Conservation (phyloP, 805 yeast genomes). For the Candida oleophila region DNA sequence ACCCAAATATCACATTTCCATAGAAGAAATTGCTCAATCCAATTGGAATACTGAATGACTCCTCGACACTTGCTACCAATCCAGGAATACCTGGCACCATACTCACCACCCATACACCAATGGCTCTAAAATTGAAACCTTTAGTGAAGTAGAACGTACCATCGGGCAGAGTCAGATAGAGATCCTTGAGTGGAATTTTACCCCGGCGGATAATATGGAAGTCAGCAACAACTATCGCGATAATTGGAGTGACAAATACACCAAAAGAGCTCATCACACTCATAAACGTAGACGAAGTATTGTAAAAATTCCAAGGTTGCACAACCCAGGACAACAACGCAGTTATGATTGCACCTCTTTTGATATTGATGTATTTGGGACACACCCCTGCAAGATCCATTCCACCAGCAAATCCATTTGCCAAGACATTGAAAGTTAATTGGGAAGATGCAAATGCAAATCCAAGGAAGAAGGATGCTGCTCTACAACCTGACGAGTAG, state of each 20-base stretch:
- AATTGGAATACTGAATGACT: neutral
- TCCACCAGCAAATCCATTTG: conserved; percentile 46
- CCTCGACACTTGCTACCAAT: neutral
- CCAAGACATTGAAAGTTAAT: conserved; percentile 37
- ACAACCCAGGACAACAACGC: conserved; percentile 31
- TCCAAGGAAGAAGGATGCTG: conserved; percentile 73
- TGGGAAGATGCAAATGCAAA: conserved; percentile 30
- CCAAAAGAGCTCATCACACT: conserved; percentile 34
- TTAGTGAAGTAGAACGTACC: conserved; percentile 40
- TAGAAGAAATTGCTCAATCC: conserved; percentile 8
- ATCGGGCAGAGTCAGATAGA: conserved; percentile 27
- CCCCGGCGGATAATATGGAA: conserved; percentile 34
- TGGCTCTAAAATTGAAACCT: conserved; percentile 46
- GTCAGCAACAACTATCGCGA: conserved; percentile 28
- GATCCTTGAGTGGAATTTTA: conserved; percentile 37
- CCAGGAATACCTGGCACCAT: conserved; percentile 10
- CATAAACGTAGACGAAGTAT: conserved; percentile 33
- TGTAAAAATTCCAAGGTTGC: conserved; percentile 42
- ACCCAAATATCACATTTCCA: conserved; percentile 7
- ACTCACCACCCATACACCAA: conserved; percentile 15
- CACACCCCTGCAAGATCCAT: conserved; percentile 47
- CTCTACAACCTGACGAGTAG: conserved; percentile 9
- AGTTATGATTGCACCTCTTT: conserved; percentile 37
- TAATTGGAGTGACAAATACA: conserved; percentile 39
- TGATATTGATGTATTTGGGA: conserved; percentile 42